phyloP scores from a whole-genome alignment of 2,329 filamentous ascomycete species.

The Penicillium decumbens region DNA sequence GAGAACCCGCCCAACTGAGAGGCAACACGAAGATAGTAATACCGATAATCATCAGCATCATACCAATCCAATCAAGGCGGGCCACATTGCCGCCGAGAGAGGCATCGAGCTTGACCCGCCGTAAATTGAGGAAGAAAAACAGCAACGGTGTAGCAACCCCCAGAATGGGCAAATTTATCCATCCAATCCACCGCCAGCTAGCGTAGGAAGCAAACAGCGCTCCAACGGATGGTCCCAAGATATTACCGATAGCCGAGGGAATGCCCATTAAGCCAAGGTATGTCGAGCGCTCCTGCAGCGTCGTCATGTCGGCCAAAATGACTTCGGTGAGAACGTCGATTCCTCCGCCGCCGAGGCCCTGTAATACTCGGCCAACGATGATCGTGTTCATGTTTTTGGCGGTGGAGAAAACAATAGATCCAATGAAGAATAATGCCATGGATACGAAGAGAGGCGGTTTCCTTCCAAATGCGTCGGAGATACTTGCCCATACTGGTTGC shows the following conservation, averaged over 20 bases:
- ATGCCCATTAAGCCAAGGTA: slow-evolving; percentile 62
- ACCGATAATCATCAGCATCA: slow-evolving; percentile 54
- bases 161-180: slow-evolving; percentile 58
- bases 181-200: slow-evolving; percentile 59
- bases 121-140: slow-evolving; percentile 50
- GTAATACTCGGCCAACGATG: slow-evolving; percentile 1
- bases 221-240: slow-evolving; percentile 32
- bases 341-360: slow-evolving; percentile 8
- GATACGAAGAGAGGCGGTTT: slow-evolving; percentile 33
- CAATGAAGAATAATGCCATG: slow-evolving; percentile 43
- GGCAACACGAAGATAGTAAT: slow-evolving; percentile 56
- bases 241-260: slow-evolving; percentile 62
- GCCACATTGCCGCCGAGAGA: slow-evolving; percentile 45
- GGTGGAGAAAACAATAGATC: slow-evolving; percentile 41
- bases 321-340: slow-evolving; percentile 1
- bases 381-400: slow-evolving; percentile 22
- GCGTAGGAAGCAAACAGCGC: slow-evolving; percentile 22
- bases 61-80: slow-evolving; percentile 60
- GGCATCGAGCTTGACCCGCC: slow-evolving; percentile 37
- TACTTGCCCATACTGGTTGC: slow-evolving; percentile 16
- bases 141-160: slow-evolving; percentile 25
- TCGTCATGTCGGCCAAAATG: slow-evolving; percentile 35
- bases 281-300: slow-evolving; percentile 41
- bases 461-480: slow-evolving; percentile 32
- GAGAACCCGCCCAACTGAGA: slow-evolving; percentile 59